Base-by-base conservation (phyloP, 2,329 filamentous ascomycete species). In the Fusarium coicis region DNA sequence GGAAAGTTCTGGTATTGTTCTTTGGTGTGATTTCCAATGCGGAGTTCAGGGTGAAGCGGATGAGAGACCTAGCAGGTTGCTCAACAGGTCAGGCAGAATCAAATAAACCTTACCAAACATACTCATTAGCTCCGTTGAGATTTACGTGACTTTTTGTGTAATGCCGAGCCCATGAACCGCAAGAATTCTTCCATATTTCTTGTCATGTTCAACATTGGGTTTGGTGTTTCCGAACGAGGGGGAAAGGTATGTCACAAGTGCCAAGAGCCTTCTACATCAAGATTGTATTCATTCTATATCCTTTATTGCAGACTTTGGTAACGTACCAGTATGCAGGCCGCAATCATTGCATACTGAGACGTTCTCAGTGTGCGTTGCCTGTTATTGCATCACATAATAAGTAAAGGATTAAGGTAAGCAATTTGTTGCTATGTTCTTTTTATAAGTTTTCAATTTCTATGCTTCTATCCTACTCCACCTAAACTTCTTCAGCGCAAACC, bases 281-380 rank as follows among this genome's bases (percentile, higher is more conserved):
- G 32, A 34, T 34, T 9, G 3, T 4, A 12, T n/a, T n/a, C 15
- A 49, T n/a, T 32, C 3, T 12, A 12, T 10, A 32, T 18, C 21
- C 10, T 3, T 8, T 18, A 2, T 10, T 4, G 6, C 12, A 4
- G 10, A n/a, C 7, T 8, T n/a, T 2, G 7, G n/a, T n/a, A n/a
- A n/a, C n/a, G n/a, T n/a, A n/a, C n/a, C n/a, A n/a, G n/a, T n/a
- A n/a, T n/a, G n/a, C n/a, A 18, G 3, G 21, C 2, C 15, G 15
- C 7, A 18, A n/a, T 32, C 21, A 32, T 7, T 1, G n/a, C 15
- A 49, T 12, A 12, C 2, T 32, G 3, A 5, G 18, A 7, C 3
- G 1, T 32, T 32, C 7, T 7, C 28, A 18, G 15, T 49, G 3
- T n/a, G 11, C 21, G 2, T 4, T 10, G 12, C 28, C 21, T n/a